Conservation (phyloP, 2,329 filamentous ascomycete genomes). For the Plenodomus tracheiphilus region DNA sequence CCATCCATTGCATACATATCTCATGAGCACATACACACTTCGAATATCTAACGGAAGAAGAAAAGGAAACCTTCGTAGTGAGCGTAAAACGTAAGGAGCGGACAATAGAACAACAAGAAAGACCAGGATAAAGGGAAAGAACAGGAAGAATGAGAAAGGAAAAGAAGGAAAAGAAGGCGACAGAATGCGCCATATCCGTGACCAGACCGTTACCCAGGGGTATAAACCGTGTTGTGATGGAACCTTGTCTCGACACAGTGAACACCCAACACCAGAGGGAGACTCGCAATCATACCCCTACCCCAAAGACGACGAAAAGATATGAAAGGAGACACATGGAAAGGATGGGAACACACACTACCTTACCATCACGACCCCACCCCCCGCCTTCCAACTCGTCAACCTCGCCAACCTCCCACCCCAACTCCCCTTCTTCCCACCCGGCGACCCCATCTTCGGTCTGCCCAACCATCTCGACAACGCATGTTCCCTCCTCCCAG, state of each 20-base stretch:
- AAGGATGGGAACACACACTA: not conserved
- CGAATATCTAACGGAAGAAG: not conserved
- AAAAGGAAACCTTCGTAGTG: no score
- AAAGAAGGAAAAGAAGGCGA: slow-evolving; percentile 6
- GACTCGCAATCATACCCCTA: no score
- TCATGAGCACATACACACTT: slow-evolving; percentile 1
- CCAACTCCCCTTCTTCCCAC: slow-evolving; percentile 41
- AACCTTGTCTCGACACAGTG: slow-evolving; percentile 13
- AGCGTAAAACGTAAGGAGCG: not conserved
- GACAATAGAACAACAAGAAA: slow-evolving; percentile 5
- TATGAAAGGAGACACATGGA: no score
- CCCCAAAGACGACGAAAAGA: not conserved
- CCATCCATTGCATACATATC: slow-evolving; percentile 6
- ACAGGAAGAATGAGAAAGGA: slow-evolving; percentile 2
- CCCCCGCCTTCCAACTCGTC: slow-evolving; percentile 31
- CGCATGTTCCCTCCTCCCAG: slow-evolving; percentile 24
- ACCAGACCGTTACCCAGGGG: slow-evolving; percentile 8
- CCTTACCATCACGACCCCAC: slow-evolving; percentile 6
- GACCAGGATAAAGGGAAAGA: slow-evolving; percentile 10
- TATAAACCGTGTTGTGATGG: slow-evolving; percentile 12
- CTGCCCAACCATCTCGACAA: slow-evolving; percentile 40
- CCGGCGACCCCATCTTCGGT: slow-evolving; percentile 20
- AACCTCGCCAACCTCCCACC: slow-evolving; percentile 42
- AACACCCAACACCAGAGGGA: slow-evolving; percentile 3
- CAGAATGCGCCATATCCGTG: slow-evolving; percentile 9